phyloP scores from a whole-genome alignment of 108 stramenopile species.

The Cyclostephanos invisitatus region DNA sequence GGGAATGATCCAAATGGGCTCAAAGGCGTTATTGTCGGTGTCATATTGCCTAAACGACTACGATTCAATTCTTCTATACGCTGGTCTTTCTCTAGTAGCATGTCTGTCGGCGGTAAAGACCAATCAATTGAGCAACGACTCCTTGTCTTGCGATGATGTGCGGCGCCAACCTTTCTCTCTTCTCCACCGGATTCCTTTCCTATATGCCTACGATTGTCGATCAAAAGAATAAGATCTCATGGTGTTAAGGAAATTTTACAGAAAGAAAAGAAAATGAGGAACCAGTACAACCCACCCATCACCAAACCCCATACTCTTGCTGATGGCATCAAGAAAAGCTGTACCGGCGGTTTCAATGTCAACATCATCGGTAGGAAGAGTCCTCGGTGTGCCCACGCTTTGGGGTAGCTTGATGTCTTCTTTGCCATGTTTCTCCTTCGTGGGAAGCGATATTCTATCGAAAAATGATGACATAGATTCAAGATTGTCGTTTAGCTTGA shows the following conservation, averaged over 20 bases:
- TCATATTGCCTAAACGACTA: conserved; percentile 4
- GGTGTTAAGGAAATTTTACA: not conserved
- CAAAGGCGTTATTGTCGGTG: conserved; percentile 13
- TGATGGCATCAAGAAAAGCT: conserved; percentile 78
- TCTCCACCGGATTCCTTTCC: conserved; percentile 55
- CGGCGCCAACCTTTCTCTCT: conserved; percentile 66
- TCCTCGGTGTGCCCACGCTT: conserved; percentile 15
- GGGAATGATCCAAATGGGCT: conserved; percentile 34
- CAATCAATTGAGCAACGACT: conserved; percentile 87
- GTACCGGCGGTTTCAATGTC: conserved; percentile 80
- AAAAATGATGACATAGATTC: conserved; percentile 25
- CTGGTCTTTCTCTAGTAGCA: conserved; percentile 47
- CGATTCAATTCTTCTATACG: conserved; percentile 47
- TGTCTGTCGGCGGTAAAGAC: conserved; percentile 69
- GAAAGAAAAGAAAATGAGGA: conserved; percentile 1
- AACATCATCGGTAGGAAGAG: conserved; percentile 61
- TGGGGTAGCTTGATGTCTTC: not conserved
- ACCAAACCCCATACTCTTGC: conserved; percentile 59
- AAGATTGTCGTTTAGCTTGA: conserved; percentile 22
- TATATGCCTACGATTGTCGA: not conserved
- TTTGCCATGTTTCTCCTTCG: conserved; percentile 1
- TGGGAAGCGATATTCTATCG: conserved; percentile 11
- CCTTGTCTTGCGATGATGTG: conserved; percentile 82
- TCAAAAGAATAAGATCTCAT: not conserved
- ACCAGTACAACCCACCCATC: conserved; percentile 47